Evolutionary conservation across 2,329 filamentous ascomycete genomes (phyloP).

Genomic region (Stagonosporopsis chrysanthemi): DNA sequence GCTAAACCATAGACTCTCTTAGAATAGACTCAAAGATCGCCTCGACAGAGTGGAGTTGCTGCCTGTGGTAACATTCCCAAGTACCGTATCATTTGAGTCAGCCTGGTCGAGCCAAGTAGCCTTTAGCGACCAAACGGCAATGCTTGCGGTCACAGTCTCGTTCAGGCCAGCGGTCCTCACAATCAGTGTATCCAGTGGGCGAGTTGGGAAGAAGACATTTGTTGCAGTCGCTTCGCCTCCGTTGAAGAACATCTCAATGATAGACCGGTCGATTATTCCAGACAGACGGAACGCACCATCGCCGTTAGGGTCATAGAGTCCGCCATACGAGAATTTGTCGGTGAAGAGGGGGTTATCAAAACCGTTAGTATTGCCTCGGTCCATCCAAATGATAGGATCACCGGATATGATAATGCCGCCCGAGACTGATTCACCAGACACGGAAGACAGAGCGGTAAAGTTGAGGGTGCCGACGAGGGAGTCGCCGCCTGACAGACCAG

Average conservation of each 20-base stretch:
- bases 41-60: not conserved
- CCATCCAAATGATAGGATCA: constrained; percentile 55
- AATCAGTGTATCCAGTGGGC: constrained; percentile 50
- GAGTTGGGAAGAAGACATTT: constrained; percentile 59
- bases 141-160: constrained; percentile 48
- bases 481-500: constrained; percentile 45
- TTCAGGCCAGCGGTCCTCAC: constrained; percentile 44
- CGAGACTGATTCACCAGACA: constrained; percentile 58
- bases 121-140: constrained; percentile 50
- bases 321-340: constrained; percentile 58
- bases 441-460: constrained; percentile 61
- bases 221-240: constrained; percentile 60
- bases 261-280: constrained; percentile 62
- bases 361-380: constrained; percentile 58
- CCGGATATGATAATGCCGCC: constrained; percentile 59
- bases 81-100: constrained; percentile 40
- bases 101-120: constrained; percentile 49
- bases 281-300: constrained; percentile 53
- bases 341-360: constrained; percentile 65
- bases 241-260: constrained; percentile 64
- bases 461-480: constrained; percentile 54
- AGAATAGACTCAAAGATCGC: constrained; percentile 4
- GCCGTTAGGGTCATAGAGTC: constrained; percentile 29
- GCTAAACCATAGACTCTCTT: too few relatives aligned
- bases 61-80: constrained; percentile 44